Base-by-base conservation (phyloP, 345 rosid species). In the Theobroma cacao region DNA sequence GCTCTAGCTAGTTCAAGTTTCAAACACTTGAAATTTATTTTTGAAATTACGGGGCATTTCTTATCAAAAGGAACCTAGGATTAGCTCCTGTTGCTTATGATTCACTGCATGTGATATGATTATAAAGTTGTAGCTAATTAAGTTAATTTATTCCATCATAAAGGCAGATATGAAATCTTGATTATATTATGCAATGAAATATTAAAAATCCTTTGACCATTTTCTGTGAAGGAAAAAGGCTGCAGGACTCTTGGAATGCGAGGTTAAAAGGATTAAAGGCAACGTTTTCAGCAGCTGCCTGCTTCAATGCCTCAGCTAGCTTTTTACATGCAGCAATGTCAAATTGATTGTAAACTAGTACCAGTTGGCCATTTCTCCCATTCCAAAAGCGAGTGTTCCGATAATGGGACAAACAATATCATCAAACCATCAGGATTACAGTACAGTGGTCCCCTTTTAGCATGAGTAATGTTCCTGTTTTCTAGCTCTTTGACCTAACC, bases 381-480 rank as follows among this genome's bases (percentile, higher is more conserved):
- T 50, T 56, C 20, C 33, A 45, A 74, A 41, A 69, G n/a, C n/a
- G 72, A 71, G 74, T 53, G 63, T 48, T 74, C 84, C 79, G 86
- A 82, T 87, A 83, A 76, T 47, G 48, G 79, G 86, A 79, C 85
- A 78, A 60, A 74, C 58, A 71, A 69, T 64, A 85, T 85, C 78
- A 89, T 82, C 50, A 82, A 76, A 78, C 75, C 82, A 82, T 80
- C 53, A 61, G 74, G 71, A 77, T 48, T 71, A 65, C 71, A 56
- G 55, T 30, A 75, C 28, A 61, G n/a, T 79, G 85, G 89, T 85
- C 88, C 90, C 84, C 38, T 5, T 40, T 70, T 77, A 61, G 36
- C 80, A 75, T 72, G 67, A 78, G 79, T 80, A 65, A n/a, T 30
- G 15, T 65, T 79, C 72, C 11, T 79, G 78, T 75, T 79, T 68